Percentiles rank a stretch among this genome's conserved stretches.
Conservation (phyloP, 1,284 basidiomycete genomes). For the Rhodotorula mucilaginosa region DNA sequence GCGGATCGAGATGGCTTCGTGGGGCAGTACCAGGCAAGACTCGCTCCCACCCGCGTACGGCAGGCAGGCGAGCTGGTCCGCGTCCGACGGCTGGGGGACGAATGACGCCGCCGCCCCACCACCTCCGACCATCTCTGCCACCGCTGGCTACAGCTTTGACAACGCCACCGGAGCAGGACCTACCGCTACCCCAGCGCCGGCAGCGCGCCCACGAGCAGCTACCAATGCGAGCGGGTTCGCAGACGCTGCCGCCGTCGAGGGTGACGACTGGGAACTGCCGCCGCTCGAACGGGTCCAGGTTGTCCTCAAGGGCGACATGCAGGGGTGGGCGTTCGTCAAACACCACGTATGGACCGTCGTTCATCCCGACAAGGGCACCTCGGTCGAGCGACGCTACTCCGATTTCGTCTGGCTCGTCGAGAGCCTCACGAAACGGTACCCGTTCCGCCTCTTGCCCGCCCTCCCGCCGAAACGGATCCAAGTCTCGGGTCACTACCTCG, state of each 20-base stretch:
- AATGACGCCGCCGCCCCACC: background rate
- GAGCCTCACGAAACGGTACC: slow-evolving; percentile 68
- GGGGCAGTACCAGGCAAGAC: background rate
- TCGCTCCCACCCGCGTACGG: background rate
- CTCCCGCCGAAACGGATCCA: slow-evolving; percentile 87
- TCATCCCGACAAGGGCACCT: slow-evolving; percentile 14
- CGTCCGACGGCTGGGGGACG: background rate
- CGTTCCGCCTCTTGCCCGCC: slow-evolving; percentile 83
- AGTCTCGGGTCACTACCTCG: slow-evolving; percentile 57
- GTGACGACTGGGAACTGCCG: slow-evolving; percentile 13
- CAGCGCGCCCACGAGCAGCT: background rate
- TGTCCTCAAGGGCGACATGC: slow-evolving; percentile 14
- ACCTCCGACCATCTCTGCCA: background rate
- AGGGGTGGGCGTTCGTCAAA: slow-evolving; percentile 25
- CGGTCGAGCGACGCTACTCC: slow-evolving; percentile 62
- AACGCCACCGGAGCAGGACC: background rate
- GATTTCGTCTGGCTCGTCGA: slow-evolving; percentile 89
- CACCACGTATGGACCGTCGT: slow-evolving; percentile 30
- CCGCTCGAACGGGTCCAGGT: slow-evolving; percentile 13
- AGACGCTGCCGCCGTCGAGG: background rate
- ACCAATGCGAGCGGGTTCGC: slow-evolving; percentile 4
- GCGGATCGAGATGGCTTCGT: background rate
- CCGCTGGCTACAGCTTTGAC: background rate
- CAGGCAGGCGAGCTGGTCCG: background rate
- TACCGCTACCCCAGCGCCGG: background rate